Evolutionary conservation across 1,139 yeast species (phyloP).

Genomic region (Scheffersomyces segobiensis): DNA sequence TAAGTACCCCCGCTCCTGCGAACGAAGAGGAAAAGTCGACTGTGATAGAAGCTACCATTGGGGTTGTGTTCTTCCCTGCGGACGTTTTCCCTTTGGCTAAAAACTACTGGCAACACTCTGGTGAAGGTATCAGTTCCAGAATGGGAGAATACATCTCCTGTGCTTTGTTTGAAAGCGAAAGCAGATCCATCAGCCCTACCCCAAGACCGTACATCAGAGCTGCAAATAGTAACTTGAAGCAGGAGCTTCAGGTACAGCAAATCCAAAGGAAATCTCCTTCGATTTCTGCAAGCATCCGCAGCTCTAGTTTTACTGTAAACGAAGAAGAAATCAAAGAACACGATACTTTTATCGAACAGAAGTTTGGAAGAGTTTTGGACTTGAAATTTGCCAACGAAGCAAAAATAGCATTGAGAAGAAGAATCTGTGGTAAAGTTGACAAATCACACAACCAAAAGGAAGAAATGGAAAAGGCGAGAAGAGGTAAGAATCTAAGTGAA

Average conservation of each 20-base stretch:
- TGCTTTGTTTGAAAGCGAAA: slow-evolving; percentile 48
- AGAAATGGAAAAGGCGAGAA: slow-evolving; percentile 30
- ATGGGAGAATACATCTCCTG: slow-evolving; percentile 80
- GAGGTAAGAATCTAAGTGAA: slow-evolving; percentile 41
- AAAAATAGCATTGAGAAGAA: slow-evolving; percentile 65
- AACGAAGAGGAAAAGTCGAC: slow-evolving; percentile 58
- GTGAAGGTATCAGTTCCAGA: slow-evolving; percentile 91
- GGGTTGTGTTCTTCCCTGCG: slow-evolving; percentile 73
- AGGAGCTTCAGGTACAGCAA: slow-evolving; percentile 39
- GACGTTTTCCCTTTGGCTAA: slow-evolving; percentile 63
- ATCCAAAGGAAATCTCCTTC: slow-evolving; percentile 36
- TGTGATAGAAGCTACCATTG: slow-evolving; percentile 65
- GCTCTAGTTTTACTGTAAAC: slow-evolving; percentile 17
- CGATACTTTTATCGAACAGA: slow-evolving; percentile 75
- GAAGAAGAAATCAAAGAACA: slow-evolving; percentile 53
- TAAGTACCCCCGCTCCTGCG: slow-evolving; percentile 71
- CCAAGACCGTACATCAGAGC: neutral
- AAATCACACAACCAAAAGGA: slow-evolving; percentile 38
- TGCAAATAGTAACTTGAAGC: slow-evolving; percentile 19
- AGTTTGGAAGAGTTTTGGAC: slow-evolving; percentile 87
- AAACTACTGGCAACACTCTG: slow-evolving; percentile 94
- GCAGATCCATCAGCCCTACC: neutral
- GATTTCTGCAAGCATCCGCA: slow-evolving; percentile 21
- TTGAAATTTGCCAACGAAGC: slow-evolving; percentile 75
- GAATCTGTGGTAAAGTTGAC: slow-evolving; percentile 72